These are phyloP conservation scores for Oenanthe javanica DNA, from an alignment of 140 eudicot genomes.

Conservation along the genomic window DNA sequence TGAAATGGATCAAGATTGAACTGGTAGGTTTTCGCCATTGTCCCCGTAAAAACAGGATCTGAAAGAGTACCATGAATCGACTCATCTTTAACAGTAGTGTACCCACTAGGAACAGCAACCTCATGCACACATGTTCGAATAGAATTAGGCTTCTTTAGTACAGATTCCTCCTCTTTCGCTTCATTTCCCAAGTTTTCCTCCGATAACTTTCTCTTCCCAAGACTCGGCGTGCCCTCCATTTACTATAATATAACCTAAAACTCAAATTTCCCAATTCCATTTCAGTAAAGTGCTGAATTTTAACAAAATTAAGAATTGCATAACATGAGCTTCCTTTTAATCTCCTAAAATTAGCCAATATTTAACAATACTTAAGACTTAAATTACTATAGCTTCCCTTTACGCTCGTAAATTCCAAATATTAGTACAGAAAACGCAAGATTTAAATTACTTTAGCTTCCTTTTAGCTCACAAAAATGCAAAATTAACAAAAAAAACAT, in stretches of 20 bases:
- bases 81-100: conserved; percentile 42
- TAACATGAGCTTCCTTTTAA: not conserved
- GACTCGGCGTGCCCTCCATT: conserved; percentile 46
- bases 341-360: too few relatives aligned
- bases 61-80: conserved; percentile 73
- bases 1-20: conserved; percentile 92
- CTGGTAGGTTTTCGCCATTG: conserved; percentile 68
- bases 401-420: not conserved
- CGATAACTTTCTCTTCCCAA: conserved; percentile 47
- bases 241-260: not conserved
- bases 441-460: too few relatives aligned
- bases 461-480: not conserved
- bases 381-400: too few relatives aligned
- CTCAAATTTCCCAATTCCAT: not conserved
- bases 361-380: not conserved
- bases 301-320: too few relatives aligned
- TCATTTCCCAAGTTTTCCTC: conserved; percentile 32
- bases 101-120: conserved; percentile 87
- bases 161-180: conserved; percentile 18
- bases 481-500: not conserved
- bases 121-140: conserved; percentile 94
- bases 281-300: not conserved
- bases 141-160: conserved; percentile 37
- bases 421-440: too few relatives aligned
- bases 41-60: conserved; percentile 58